Evolutionary conservation across 805 yeast species (phyloP).

Genomic region (Ogataea salicorniae): DNA sequence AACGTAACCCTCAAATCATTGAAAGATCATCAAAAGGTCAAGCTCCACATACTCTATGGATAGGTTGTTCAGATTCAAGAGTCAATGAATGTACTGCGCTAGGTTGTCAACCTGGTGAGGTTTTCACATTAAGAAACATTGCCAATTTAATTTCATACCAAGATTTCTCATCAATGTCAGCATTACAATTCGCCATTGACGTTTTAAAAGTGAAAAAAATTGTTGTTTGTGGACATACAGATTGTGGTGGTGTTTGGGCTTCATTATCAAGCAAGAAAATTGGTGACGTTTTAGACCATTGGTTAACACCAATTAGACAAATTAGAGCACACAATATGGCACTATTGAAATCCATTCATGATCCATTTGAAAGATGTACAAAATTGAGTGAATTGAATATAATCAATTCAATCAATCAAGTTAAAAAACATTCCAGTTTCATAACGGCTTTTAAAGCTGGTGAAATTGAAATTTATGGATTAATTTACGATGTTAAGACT

Average conservation of each 20-base stretch:
- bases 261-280: slow-evolving; percentile 58
- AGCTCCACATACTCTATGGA: slow-evolving; percentile 89
- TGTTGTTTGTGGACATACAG: slow-evolving; percentile 89
- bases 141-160: slow-evolving; percentile 71
- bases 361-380: slow-evolving; percentile 50
- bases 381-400: slow-evolving; percentile 74
- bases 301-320: slow-evolving; percentile 66
- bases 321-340: slow-evolving; percentile 56
- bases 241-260: slow-evolving; percentile 91
- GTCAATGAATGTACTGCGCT: slow-evolving; percentile 73
- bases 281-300: slow-evolving; percentile 66
- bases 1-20: slow-evolving; percentile 52
- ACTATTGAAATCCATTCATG: slow-evolving; percentile 43
- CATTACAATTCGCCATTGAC: slow-evolving; percentile 83
- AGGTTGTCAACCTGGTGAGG: slow-evolving; percentile 83
- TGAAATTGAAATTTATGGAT: slow-evolving; percentile 72
- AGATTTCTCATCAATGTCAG: slow-evolving; percentile 71
- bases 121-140: slow-evolving; percentile 82
- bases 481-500: slow-evolving; percentile 76
- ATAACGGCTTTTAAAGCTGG: slow-evolving; percentile 56
- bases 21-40: slow-evolving; percentile 74
- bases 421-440: slow-evolving; percentile 63
- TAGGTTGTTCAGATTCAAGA: slow-evolving; percentile 92
- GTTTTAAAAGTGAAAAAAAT: slow-evolving; percentile 76
- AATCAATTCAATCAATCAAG: slow-evolving; percentile 60